Conservation (phyloP, 2,329 filamentous ascomycete genomes). For the Helotiales sp. region DNA sequence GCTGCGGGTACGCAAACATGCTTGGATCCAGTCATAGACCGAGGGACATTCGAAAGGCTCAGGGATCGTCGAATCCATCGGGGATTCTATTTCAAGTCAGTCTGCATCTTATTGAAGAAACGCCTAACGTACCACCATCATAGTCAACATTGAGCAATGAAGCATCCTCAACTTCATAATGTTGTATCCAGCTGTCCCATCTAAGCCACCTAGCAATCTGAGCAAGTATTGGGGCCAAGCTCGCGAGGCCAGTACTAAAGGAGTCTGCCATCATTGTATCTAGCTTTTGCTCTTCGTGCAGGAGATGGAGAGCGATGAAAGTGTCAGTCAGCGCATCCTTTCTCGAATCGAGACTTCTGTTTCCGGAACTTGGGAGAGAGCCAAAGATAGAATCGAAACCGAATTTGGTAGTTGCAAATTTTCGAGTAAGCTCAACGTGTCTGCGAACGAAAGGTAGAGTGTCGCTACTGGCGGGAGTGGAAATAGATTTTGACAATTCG, state of each 20-base stretch:
- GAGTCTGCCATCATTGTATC: conserved; percentile 61
- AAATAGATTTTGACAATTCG: conserved; percentile 26
- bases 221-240: conserved; percentile 74
- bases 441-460: conserved; percentile 56
- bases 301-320: conserved; percentile 78
- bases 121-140: conserved; percentile 52
- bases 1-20: conserved; percentile 42
- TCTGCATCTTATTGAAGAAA: neutral
- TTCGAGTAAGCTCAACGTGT: conserved; percentile 63
- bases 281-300: conserved; percentile 90
- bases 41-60: conserved; percentile 63
- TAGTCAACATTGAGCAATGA: conserved; percentile 57
- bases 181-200: conserved; percentile 68
- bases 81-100: conserved; percentile 23
- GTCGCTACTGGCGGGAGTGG: conserved; percentile 48
- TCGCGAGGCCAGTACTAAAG: conserved; percentile 50
- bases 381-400: conserved; percentile 62
- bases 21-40: conserved; percentile 60
- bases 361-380: conserved; percentile 66
- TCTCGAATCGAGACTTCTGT: conserved; percentile 59
- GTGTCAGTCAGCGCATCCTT: conserved; percentile 68
- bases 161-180: conserved; percentile 65
- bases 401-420: conserved; percentile 66
- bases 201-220: conserved; percentile 84
- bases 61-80: conserved; percentile 41